A percentile compares a stretch with the other conserved stretches of the same genome.
Conservation (phyloP, 2,329 filamentous ascomycete genomes). For the Fusarium acutatum region DNA sequence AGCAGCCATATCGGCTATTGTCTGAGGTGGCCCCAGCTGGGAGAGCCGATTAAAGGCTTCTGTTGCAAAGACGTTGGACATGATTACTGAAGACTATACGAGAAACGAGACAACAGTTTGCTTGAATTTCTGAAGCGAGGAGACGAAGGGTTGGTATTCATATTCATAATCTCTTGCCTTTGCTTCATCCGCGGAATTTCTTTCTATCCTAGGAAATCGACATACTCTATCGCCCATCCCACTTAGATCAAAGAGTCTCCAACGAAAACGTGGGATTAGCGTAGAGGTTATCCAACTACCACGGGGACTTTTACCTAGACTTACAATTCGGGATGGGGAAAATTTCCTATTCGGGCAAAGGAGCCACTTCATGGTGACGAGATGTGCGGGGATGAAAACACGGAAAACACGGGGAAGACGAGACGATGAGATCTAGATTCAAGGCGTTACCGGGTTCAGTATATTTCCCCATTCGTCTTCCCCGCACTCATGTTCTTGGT, state of each 20-base stretch:
- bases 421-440: background rate
- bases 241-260: background rate
- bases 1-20: slow-evolving; percentile 37
- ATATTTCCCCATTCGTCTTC: background rate
- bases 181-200: background rate
- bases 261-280: background rate
- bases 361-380: background rate
- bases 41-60: slow-evolving; percentile 27
- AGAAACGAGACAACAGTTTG: background rate
- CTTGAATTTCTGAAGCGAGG: background rate
- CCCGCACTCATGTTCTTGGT: background rate
- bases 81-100: background rate
- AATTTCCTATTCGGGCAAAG: slow-evolving; percentile 11
- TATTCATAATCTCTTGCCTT: background rate
- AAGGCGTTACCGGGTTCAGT: background rate
- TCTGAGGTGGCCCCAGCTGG: slow-evolving; percentile 34
- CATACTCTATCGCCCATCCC: background rate
- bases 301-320: no score
- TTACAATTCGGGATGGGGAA: background rate
- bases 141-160: slow-evolving; percentile 17
- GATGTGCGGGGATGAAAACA: slow-evolving; percentile 15
- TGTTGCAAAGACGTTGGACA: slow-evolving; percentile 33
- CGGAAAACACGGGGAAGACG: slow-evolving; percentile 9
- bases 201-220: background rate
- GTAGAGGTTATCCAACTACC: background rate